Evolutionary conservation across 2,329 filamentous ascomycete species (phyloP), one percentile per base, ranked within the genome.

Genomic region (Elsinoe necatrix): DNA sequence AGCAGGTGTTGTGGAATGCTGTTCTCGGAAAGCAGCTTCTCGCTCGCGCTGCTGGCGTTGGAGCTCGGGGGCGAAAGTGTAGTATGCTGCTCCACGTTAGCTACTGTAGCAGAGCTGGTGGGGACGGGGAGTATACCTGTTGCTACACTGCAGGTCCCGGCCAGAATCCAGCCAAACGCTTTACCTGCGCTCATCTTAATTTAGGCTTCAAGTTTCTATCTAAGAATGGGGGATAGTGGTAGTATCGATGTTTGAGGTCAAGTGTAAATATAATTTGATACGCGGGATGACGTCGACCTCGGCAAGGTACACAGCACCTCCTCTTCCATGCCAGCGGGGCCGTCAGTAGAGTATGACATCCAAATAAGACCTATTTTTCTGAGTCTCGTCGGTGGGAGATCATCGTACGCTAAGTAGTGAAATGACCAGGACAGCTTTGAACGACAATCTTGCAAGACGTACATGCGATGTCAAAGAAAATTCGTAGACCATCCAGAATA

Each of bases 61-160:
- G 1, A 69, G 55, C 29, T 63, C 67, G 27, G 67, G 67, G 54
- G 64, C 63, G 8, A 66, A 61, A 5, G 66, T 63, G 4, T 61
- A 61, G 48, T 67, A 65, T 35, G 64, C 66, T 66, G 45, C 16
- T 27, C 9, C 47, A 21, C 29, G 18, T 42, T 29, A 45, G 29
- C n/a, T 18, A n/a, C 2, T 34, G 2, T 5, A n/a, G 14, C 16
- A 3, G 11, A 3, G n/a, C 4, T 9, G 18, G 5, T 21, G n/a
- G 21, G 11, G 27, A 23, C n/a, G 21, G 5, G 23, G 14, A n/a
- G 27, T 9, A 9, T 37, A 56, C 54, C 39, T 8, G 54, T 56
- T n/a, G 54, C 54, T 12, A 56, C 54, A 48, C 54, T 56, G 42
- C 54, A 56, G 11, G 27, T 27, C 1, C 37, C 41, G 12, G 29